A percentile compares a stretch with the other conserved stretches of the same genome.
Evolutionary conservation across 78 protist genomes (phyloP).

Genomic region (Dictyostelium capitatum): DNA sequence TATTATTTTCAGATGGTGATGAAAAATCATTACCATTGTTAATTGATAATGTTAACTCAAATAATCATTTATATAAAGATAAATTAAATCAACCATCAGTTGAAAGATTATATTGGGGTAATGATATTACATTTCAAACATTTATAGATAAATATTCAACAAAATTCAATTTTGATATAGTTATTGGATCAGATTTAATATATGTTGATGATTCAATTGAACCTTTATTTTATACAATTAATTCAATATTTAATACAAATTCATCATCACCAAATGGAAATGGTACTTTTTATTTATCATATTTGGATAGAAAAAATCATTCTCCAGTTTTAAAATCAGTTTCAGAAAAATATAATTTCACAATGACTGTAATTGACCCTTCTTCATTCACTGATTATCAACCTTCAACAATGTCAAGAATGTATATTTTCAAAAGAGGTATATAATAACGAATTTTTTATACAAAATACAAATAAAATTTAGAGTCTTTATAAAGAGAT

Average conservation of each 20-base stretch:
- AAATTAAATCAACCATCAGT: not conserved
- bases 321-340: conserved; percentile 42
- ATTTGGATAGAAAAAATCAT: conserved; percentile 73
- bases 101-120: conserved; percentile 36
- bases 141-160: not conserved
- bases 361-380: not conserved
- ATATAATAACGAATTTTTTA: no score
- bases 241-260: conserved; percentile 12
- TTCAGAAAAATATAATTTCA: conserved; percentile 38
- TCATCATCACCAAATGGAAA: no score
- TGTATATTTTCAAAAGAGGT: conserved; percentile 57
- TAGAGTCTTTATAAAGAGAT: no score
- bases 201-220: conserved; percentile 42
- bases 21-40: not conserved
- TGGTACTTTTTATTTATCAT: conserved; percentile 53
- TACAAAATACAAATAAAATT: no score
- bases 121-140: not conserved
- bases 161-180: not conserved
- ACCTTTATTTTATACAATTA: conserved; percentile 56
- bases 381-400: not conserved
- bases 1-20: conserved; percentile 53
- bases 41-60: not conserved
- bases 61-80: not conserved
- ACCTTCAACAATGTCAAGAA: conserved; percentile 30
- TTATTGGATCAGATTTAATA: conserved; percentile 33